These are phyloP conservation scores for Calendula officinalis DNA, from an alignment of 129 eudicot species.

Conservation along the genomic window DNA sequence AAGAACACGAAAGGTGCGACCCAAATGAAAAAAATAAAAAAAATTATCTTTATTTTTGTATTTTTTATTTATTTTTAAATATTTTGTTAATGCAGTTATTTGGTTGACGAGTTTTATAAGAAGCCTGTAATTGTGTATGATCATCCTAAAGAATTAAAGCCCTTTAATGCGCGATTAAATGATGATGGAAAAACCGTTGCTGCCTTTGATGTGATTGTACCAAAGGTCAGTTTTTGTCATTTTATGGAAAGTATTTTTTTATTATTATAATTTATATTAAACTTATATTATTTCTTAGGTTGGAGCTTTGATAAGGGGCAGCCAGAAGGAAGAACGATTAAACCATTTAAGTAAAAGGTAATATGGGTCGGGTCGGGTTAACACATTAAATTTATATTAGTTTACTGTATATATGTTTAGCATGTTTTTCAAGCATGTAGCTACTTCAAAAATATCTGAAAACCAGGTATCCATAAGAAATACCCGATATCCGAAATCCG, in stretches of 20 bases:
- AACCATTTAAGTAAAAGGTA: conserved; percentile 60
- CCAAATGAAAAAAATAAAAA: background rate
- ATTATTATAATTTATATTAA: background rate
- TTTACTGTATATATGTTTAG: background rate
- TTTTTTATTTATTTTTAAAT: background rate
- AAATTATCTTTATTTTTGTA: background rate
- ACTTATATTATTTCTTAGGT: conserved; percentile 41
- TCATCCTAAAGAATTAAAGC: conserved; percentile 69
- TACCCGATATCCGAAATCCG: too few relatives aligned
- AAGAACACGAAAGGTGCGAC: conserved; percentile 82
- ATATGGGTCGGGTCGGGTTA: background rate
- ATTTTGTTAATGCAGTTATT: conserved; percentile 41
- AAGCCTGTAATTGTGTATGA: conserved; percentile 62
- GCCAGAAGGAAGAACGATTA: conserved; percentile 90
- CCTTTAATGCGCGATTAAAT: conserved; percentile 65
- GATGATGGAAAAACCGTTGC: conserved; percentile 86
- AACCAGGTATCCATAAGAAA: too few relatives aligned
- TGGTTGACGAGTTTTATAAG: conserved; percentile 74
- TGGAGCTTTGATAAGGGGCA: conserved; percentile 78
- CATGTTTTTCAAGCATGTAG: background rate
- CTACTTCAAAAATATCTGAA: background rate
- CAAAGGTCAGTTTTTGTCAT: conserved; percentile 48
- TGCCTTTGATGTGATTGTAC: conserved; percentile 72
- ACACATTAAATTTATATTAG: background rate
- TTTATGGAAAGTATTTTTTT: conserved; percentile 1